phyloP scores from a whole-genome alignment of 176 grass and related monocot species.

The Oryza punctata region DNA sequence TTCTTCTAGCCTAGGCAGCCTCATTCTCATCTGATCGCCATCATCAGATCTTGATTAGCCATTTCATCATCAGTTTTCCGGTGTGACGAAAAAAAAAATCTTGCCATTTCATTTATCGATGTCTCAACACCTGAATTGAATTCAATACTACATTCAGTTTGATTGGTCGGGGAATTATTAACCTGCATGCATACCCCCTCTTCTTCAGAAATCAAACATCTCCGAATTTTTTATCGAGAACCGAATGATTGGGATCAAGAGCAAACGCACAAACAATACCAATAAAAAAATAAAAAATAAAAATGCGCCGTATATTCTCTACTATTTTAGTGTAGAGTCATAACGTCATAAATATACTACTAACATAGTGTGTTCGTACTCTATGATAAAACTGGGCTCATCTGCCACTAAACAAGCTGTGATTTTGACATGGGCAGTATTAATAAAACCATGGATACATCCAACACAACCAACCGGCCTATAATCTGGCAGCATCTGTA shows the following conservation, averaged over 20 bases:
- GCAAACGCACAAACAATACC: not conserved
- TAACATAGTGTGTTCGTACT: not conserved
- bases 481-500: conserved; percentile 36
- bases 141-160: conserved; percentile 40
- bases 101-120: not conserved
- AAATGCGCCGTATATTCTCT: not conserved
- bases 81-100: conserved; percentile 6
- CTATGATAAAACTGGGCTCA: conserved; percentile 13
- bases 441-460: not conserved
- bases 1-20: not conserved
- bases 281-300: not conserved
- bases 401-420: conserved; percentile 20
- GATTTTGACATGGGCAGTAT: conserved; percentile 34
- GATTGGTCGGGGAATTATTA: conserved; percentile 3
- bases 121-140: conserved; percentile 25
- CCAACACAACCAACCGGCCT: conserved; percentile 16
- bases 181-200: not conserved
- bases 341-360: not conserved
- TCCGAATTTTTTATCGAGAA: not conserved
- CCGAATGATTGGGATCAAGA: not conserved
- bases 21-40: not conserved
- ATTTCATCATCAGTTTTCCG: not conserved
- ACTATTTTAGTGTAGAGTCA: not conserved
- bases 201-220: not conserved
- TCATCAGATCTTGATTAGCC: not conserved